A percentile compares a stretch with the other conserved stretches of the same genome.
phyloP scores from a whole-genome alignment of 1,139 yeast genomes.

The Oligophagozyma castellii region DNA sequence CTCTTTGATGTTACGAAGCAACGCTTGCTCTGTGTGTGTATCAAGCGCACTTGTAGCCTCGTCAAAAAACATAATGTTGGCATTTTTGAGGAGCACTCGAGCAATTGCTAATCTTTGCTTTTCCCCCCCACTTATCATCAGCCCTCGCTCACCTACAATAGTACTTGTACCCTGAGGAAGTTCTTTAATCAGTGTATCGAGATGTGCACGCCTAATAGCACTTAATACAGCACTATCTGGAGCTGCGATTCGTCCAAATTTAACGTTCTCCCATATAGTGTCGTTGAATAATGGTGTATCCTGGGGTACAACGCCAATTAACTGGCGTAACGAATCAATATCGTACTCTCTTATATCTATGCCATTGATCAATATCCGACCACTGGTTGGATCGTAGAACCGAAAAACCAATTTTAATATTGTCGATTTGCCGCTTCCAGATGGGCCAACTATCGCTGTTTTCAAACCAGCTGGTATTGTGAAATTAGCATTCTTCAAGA shows the following conservation, averaged over 20 bases:
- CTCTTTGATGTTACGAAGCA: constrained; percentile 55
- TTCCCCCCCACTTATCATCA: constrained; percentile 98
- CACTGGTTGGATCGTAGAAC: constrained; percentile 72
- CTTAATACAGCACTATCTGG: constrained; percentile 53
- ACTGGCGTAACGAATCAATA: constrained; percentile 56
- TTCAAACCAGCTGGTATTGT: constrained; percentile 83
- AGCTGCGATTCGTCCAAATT: constrained; percentile 74
- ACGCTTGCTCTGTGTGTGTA: constrained; percentile 85
- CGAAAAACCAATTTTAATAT: constrained; percentile 72
- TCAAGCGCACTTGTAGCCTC: constrained; percentile 96
- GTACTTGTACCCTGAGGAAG: constrained; percentile 79
- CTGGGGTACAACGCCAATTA: constrained; percentile 92
- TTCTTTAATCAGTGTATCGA: constrained; percentile 47
- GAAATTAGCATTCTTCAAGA: constrained; percentile 66
- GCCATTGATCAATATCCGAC: constrained; percentile 76
- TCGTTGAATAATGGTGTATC: constrained; percentile 95
- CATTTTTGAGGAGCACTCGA: constrained; percentile 63
- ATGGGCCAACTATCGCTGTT: constrained; percentile 90
- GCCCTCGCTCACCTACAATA: constrained; percentile 93
- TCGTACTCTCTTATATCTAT: constrained; percentile 73
- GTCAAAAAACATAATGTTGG: constrained; percentile 89
- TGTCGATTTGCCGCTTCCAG: constrained; percentile 93
- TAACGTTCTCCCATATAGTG: constrained; percentile 70
- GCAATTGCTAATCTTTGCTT: constrained; percentile 93
- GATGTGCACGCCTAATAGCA: constrained; percentile 57